Conservation (phyloP, 164 flowering plant genomes). For the Aristolochia fimbriata region DNA sequence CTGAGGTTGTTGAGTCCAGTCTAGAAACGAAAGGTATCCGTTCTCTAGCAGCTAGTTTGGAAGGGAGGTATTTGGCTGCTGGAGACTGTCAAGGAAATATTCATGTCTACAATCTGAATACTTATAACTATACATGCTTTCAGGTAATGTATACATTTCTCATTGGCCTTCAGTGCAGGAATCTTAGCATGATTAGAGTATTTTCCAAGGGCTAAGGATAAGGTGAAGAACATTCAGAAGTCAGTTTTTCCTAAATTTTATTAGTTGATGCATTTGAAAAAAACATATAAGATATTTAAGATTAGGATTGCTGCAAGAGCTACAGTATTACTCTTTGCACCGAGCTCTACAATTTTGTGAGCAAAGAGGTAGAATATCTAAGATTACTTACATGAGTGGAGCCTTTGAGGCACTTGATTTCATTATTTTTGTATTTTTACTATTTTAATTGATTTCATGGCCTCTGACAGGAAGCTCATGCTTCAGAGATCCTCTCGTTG, state of each 20-base stretch:
- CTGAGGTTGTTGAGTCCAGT: conserved; percentile 34
- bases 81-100: conserved; percentile 61
- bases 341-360: too few species aligned
- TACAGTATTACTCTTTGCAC: too few species aligned
- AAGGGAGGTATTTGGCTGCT: conserved; percentile 62
- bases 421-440: neutral
- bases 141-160: conserved; percentile 26
- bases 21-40: conserved; percentile 38
- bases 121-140: conserved; percentile 49
- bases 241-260: too few species aligned
- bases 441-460: neutral
- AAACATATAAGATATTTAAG: too few species aligned
- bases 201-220: too few species aligned
- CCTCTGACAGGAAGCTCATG: conserved; percentile 48
- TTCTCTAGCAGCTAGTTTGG: conserved; percentile 59
- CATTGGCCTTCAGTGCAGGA: neutral
- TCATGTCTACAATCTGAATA: conserved; percentile 44
- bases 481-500: conserved; percentile 44
- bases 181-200: neutral
- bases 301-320: too few species aligned
- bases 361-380: neutral
- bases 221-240: too few species aligned
- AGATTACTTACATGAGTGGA: neutral
- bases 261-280: too few species aligned
- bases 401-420: neutral